These are phyloP conservation scores for Fusarium neocosmosporiellum DNA, from an alignment of 2,329 filamentous ascomycete genomes.

Conservation along the genomic window DNA sequence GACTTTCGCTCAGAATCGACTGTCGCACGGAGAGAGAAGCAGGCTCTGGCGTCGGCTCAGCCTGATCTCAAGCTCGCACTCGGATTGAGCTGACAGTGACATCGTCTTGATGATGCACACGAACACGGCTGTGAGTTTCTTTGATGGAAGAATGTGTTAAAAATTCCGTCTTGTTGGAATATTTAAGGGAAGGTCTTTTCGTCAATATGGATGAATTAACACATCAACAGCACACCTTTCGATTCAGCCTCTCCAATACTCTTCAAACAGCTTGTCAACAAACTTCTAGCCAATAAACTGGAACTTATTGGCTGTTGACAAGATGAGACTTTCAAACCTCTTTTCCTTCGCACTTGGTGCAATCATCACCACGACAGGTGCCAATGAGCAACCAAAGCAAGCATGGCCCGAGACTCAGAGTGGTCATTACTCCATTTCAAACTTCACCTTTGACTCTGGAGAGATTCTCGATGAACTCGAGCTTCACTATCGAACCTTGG, in stretches of 20 bases:
- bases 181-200: neutral
- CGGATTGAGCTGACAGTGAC: neutral
- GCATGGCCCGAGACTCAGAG: neutral
- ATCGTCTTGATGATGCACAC: neutral
- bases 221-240: neutral
- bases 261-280: neutral
- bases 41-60: neutral
- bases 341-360: neutral
- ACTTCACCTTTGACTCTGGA: constrained; percentile 17
- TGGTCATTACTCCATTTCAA: neutral
- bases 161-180: neutral
- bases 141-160: neutral
- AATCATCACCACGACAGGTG: neutral
- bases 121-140: neutral
- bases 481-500: constrained; percentile 25
- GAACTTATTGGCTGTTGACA: neutral
- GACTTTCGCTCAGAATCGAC: neutral
- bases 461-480: neutral
- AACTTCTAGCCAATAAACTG: neutral
- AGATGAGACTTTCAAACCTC: neutral
- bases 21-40: neutral
- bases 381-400: neutral
- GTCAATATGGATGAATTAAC: neutral
- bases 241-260: neutral
- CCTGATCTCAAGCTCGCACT: neutral